phyloP scores from a whole-genome alignment of 2,329 filamentous ascomycete species.

The Hypoxylon sp. region DNA sequence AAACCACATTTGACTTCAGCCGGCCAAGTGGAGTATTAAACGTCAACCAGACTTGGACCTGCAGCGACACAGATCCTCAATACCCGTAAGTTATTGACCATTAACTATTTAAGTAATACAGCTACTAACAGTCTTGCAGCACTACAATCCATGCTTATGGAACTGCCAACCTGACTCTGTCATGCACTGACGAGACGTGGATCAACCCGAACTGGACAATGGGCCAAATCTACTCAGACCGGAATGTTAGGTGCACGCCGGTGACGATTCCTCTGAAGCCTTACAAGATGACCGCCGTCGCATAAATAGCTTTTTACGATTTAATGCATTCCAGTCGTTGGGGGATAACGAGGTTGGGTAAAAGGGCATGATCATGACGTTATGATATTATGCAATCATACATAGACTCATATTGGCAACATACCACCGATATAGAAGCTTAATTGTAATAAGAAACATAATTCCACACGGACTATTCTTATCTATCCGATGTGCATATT shows the following conservation, averaged over 20 bases:
- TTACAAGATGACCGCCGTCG: conserved; percentile 55
- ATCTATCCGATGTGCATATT: background rate
- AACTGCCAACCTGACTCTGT: conserved; percentile 53
- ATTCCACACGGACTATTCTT: background rate
- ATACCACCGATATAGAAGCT: conserved; percentile 19
- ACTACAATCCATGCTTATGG: conserved; percentile 56
- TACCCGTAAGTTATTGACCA: conserved; percentile 55
- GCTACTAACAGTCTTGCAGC: conserved; percentile 43
- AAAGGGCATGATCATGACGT: conserved; percentile 29
- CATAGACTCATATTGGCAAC: conserved; percentile 29
- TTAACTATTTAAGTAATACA: background rate
- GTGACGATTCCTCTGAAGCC: conserved; percentile 54
- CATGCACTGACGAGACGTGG: conserved; percentile 55
- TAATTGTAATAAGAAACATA: conserved; percentile 34
- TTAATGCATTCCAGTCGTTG: conserved; percentile 4
- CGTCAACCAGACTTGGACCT: conserved; percentile 66
- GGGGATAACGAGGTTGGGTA: conserved; percentile 3
- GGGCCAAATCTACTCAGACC: conserved; percentile 59
- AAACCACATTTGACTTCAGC: conserved; percentile 62
- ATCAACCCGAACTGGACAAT: conserved; percentile 59
- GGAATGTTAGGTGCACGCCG: conserved; percentile 54
- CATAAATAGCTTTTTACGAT: conserved; percentile 45
- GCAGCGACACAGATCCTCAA: conserved; percentile 58
- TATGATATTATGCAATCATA: conserved; percentile 36
- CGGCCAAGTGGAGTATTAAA: conserved; percentile 56